A percentile compares a stretch with the other conserved stretches of the same genome.
Conservation (phyloP, 1,284 basidiomycete species). For the Takashimella koratensis region DNA sequence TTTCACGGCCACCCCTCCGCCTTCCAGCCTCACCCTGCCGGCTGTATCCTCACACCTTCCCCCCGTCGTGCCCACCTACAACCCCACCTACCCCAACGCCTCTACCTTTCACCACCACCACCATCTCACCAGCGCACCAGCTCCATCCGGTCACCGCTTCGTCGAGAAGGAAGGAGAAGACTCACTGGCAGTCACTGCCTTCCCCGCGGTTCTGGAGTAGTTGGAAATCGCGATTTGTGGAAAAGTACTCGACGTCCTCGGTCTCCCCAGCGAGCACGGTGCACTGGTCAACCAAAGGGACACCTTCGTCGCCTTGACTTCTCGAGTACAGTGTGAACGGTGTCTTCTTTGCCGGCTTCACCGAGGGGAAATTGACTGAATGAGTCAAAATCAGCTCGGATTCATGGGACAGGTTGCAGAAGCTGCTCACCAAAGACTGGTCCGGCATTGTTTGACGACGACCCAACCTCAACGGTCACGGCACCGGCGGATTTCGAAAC, state of each 20-base stretch:
- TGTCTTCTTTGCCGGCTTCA: slow-evolving; percentile 60
- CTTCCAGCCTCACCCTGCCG: too few relatives aligned
- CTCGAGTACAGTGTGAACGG: slow-evolving; percentile 63
- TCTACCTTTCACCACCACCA: too few relatives aligned
- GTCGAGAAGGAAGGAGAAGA: slow-evolving; percentile 2
- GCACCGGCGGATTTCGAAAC: slow-evolving; percentile 1
- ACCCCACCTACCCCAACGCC: too few relatives aligned
- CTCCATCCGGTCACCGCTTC: too few relatives aligned
- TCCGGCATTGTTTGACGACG: slow-evolving; percentile 56
- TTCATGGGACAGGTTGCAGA: neutral
- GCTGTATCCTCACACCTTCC: too few relatives aligned
- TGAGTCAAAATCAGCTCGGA: slow-evolving; percentile 4
- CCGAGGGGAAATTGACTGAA: slow-evolving; percentile 69
- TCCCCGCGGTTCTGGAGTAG: slow-evolving; percentile 50
- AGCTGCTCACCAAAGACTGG: slow-evolving; percentile 65
- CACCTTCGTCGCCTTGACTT: slow-evolving; percentile 34
- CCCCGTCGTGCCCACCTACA: too few relatives aligned
- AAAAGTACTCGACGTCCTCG: slow-evolving; percentile 61
- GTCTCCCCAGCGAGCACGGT: slow-evolving; percentile 67
- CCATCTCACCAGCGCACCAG: too few relatives aligned
- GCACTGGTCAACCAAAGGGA: slow-evolving; percentile 53
- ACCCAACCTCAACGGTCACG: slow-evolving; percentile 25
- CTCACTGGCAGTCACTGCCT: slow-evolving; percentile 50
- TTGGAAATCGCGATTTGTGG: slow-evolving; percentile 51
- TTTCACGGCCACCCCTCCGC: too few relatives aligned